Evolutionary conservation across 805 yeast species (phyloP), one percentile per base, ranked within the genome.

Genomic region (Lachancea dasiensis): DNA sequence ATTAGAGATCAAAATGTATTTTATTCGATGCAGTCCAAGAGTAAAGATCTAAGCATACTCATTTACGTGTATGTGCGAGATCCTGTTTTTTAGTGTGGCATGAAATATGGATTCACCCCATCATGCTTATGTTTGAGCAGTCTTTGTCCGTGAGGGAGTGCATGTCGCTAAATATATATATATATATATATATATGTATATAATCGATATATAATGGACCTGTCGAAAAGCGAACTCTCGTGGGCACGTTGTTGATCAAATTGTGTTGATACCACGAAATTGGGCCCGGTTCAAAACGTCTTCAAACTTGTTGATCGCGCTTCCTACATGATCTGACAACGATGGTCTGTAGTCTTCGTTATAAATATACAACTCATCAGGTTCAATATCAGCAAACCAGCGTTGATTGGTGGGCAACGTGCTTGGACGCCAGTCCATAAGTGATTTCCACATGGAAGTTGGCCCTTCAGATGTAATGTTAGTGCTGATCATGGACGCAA

Each of bases 351-450:
- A 14, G 17, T 5, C 11, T 11, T 8, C 22, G 4, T 32, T 28
- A 11, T 7, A 14, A 15, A 5, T 11, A 15, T 32, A 32, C 3
- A 9, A 3, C 20, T 48, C 51, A 14, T 39, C 36, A 11, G 45
- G 48, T 5, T 46, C 48, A 21, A 48, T 41, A 16, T 46, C 48
- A 11, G 32, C 22, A 16, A 38, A 35, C 51, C 49, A 46, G 5
- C 40, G 43, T 13, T 32, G 34, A 6, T 39, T 31, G n/a, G 14
- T n/a, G 7, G n/a, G 13, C 27, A 23, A 14, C 21, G 27, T 14
- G 20, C 6, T 6, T 14, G 13, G 8, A 3, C 15, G 20, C 28
- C 21, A 23, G 11, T 10, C n/a, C n/a, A n/a, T 24, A 9, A 32
- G 21, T 6, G 9, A 16, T 15, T n/a, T 13, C 17, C 14, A 18